phyloP scores from a whole-genome alignment of 1,284 basidiomycete species.

The Dichomitus squalens region DNA sequence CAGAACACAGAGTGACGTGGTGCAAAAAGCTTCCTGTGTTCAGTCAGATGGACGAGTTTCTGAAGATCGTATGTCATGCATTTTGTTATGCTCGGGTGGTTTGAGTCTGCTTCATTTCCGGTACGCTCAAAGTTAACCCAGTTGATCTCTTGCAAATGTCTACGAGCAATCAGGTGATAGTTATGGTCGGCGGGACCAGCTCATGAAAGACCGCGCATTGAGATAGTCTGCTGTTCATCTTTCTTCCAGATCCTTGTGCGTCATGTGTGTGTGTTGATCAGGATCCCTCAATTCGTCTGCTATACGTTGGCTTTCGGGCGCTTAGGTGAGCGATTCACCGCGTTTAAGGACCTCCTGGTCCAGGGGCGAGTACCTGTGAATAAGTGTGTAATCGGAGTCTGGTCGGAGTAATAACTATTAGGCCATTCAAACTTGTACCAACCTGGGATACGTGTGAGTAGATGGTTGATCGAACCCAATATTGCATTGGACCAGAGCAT shows the following conservation, averaged over 20 bases:
- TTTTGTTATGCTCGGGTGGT: conserved; percentile 38
- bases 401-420: too few relatives aligned
- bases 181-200: conserved; percentile 98
- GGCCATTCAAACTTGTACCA: too few relatives aligned
- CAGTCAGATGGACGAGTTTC: conserved; percentile 92
- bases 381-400: too few relatives aligned
- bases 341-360: too few relatives aligned
- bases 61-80: conserved; percentile 68
- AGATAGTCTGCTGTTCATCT: conserved; percentile 36
- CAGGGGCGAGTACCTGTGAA: too few relatives aligned
- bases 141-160: conserved; percentile 64
- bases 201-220: conserved; percentile 98
- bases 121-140: conserved; percentile 36
- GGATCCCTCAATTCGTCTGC: conserved; percentile 94
- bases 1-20: too few relatives aligned
- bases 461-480: too few relatives aligned
- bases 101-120: conserved; percentile 35
- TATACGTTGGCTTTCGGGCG: too few relatives aligned
- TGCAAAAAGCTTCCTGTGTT: conserved; percentile 93
- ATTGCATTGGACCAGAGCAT: too few relatives aligned
- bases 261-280: too few relatives aligned
- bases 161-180: conserved; percentile 84
- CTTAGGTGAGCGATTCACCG: too few relatives aligned
- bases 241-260: background rate
- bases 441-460: too few relatives aligned